Conservation (phyloP, 768 basidiomycete genomes). For the Leccinum uliginosum region DNA sequence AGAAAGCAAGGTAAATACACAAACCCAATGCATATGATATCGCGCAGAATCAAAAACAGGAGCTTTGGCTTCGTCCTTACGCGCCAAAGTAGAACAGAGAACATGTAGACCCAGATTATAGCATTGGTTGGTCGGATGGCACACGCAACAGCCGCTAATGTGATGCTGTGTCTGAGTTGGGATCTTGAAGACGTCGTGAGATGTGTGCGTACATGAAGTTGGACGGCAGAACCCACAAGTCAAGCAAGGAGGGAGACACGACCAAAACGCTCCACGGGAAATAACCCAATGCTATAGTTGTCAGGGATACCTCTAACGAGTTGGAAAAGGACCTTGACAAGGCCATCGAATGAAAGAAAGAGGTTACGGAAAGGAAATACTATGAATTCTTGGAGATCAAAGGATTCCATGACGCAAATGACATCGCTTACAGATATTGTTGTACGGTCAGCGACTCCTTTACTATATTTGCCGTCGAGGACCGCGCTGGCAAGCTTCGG, state of each 20-base stretch:
- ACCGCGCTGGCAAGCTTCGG: constrained; percentile 54
- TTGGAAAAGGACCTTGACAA: constrained; percentile 89
- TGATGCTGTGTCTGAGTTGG: constrained; percentile 34
- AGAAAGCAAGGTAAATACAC: constrained; percentile 14
- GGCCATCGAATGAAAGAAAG: constrained; percentile 82
- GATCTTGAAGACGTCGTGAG: constrained; percentile 31
- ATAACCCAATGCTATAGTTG: constrained; percentile 66
- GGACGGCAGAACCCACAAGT: constrained; percentile 12
- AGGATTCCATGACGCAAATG: neutral
- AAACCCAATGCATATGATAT: constrained; percentile 45
- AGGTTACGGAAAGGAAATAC: constrained; percentile 78
- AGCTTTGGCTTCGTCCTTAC: constrained; percentile 35
- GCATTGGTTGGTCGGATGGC: constrained; percentile 85
- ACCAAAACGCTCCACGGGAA: constrained; percentile 67
- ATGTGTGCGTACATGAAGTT: constrained; percentile 11
- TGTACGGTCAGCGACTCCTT: constrained; percentile 24
- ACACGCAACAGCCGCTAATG: constrained; percentile 73
- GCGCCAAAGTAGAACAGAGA: constrained; percentile 53
- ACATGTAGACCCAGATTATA: constrained; percentile 79
- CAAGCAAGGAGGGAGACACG: constrained; percentile 21
- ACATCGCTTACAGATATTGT: constrained; percentile 56
- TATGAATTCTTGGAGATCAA: constrained; percentile 28
- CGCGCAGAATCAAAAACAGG: constrained; percentile 33
- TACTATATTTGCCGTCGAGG: constrained; percentile 50
- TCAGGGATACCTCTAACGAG: constrained; percentile 85